These are phyloP conservation scores for Earliella scabrosa DNA, from an alignment of 1,284 basidiomycete species.

Conservation along the genomic window DNA sequence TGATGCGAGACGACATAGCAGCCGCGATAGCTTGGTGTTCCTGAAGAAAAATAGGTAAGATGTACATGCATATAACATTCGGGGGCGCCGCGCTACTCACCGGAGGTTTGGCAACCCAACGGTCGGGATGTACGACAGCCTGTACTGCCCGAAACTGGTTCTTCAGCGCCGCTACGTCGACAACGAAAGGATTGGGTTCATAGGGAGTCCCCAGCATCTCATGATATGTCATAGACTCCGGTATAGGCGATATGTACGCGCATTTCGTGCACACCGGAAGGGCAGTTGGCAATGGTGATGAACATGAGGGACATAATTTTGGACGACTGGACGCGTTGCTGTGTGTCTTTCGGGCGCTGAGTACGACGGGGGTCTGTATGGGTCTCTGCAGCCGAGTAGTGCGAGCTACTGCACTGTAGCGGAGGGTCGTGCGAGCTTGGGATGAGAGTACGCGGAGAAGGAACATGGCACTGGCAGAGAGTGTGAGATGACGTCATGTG, in stretches of 20 bases:
- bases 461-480: constrained; percentile 27
- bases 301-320: constrained; percentile 61
- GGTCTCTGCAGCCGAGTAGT: neutral
- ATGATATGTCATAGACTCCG: constrained; percentile 56
- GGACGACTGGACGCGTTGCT: neutral
- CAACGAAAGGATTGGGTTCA: constrained; percentile 65
- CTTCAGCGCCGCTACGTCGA: constrained; percentile 60
- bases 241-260: constrained; percentile 62
- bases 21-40: constrained; percentile 64
- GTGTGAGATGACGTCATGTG: constrained; percentile 33
- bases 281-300: constrained; percentile 55
- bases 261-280: constrained; percentile 75
- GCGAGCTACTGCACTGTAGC: neutral
- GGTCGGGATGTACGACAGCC: constrained; percentile 80
- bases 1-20: constrained; percentile 71
- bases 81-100: too few relatives aligned
- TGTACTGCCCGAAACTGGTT: constrained; percentile 70
- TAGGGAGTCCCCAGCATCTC: constrained; percentile 64
- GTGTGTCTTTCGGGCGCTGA: neutral
- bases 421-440: constrained; percentile 2
- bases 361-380: neutral
- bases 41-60: constrained; percentile 37
- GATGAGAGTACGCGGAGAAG: constrained; percentile 21
- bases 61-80: too few relatives aligned
- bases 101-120: constrained; percentile 61